Percentiles rank a stretch among this genome's conserved stretches.
These are phyloP conservation scores for Mycena polygramma DNA, from an alignment of 768 basidiomycete species.

Conservation along the genomic window DNA sequence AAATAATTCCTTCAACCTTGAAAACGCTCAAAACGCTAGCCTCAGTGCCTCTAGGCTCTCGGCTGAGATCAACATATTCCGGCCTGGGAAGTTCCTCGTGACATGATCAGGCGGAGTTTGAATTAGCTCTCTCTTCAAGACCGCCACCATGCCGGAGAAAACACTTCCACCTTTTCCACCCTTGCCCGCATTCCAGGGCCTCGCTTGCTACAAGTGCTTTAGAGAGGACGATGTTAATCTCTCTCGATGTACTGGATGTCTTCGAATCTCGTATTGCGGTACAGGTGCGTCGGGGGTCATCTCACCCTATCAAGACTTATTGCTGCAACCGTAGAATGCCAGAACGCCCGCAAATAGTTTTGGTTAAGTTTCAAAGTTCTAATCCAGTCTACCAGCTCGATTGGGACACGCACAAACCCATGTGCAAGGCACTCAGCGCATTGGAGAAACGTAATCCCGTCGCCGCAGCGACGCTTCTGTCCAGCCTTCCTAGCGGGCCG, in stretches of 20 bases:
- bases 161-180: background rate
- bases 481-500: conserved; percentile 3
- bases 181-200: background rate
- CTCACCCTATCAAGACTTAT: background rate
- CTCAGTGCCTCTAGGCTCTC: too few species aligned
- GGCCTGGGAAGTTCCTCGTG: too few species aligned
- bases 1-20: too few species aligned
- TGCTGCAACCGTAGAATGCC: conserved; percentile 4
- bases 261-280: conserved; percentile 8
- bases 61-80: too few species aligned
- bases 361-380: background rate
- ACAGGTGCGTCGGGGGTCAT: background rate
- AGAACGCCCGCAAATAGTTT: background rate
- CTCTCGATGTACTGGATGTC: conserved; percentile 8
- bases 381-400: conserved; percentile 9
- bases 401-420: conserved; percentile 30
- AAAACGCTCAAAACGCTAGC: too few species aligned
- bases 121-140: background rate
- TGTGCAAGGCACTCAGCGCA: conserved; percentile 23
- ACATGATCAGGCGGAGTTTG: conserved; percentile 5
- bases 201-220: conserved; percentile 7
- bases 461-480: background rate
- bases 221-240: background rate
- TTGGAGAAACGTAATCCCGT: conserved; percentile 19
- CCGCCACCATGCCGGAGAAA: conserved; percentile 1